A percentile compares a stretch with the other conserved stretches of the same genome.
These are phyloP conservation scores for Apiotrichum montevideense DNA, from an alignment of 1,284 basidiomycete species.

Conservation along the genomic window DNA sequence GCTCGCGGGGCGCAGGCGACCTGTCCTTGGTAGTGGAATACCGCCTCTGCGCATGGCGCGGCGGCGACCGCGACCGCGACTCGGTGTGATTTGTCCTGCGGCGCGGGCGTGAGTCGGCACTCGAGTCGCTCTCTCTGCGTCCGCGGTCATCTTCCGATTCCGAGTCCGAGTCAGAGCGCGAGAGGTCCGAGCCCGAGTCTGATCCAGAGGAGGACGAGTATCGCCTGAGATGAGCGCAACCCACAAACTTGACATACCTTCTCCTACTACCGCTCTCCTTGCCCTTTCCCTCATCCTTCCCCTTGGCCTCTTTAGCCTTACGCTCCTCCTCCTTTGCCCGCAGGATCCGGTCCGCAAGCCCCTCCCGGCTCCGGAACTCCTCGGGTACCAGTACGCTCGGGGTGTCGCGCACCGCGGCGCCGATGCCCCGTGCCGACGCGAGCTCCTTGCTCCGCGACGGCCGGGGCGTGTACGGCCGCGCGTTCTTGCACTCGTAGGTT, in stretches of 20 bases:
- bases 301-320: not conserved
- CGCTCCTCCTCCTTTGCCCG: constrained; percentile 42
- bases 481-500: constrained; percentile 46
- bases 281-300: constrained; percentile 8
- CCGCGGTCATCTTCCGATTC: constrained; percentile 17
- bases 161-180: constrained; percentile 24
- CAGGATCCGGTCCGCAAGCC: constrained; percentile 45
- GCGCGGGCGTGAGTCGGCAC: not conserved
- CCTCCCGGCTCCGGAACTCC: constrained; percentile 38
- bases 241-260: not conserved
- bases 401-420: constrained; percentile 20
- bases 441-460: constrained; percentile 38
- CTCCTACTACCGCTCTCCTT: constrained; percentile 1
- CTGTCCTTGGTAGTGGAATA: constrained; percentile 1
- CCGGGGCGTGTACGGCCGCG: constrained; percentile 40
- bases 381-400: constrained; percentile 45
- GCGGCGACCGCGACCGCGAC: not conserved
- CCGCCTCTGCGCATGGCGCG: not conserved
- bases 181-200: constrained; percentile 8
- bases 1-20: not conserved
- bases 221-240: not conserved
- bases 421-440: constrained; percentile 18
- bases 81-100: not conserved
- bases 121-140: not conserved
- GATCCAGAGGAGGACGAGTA: constrained; percentile 8